Evolutionary conservation across 78 protist species (phyloP).

Genomic region (Tieghemostelium lacteum): DNA sequence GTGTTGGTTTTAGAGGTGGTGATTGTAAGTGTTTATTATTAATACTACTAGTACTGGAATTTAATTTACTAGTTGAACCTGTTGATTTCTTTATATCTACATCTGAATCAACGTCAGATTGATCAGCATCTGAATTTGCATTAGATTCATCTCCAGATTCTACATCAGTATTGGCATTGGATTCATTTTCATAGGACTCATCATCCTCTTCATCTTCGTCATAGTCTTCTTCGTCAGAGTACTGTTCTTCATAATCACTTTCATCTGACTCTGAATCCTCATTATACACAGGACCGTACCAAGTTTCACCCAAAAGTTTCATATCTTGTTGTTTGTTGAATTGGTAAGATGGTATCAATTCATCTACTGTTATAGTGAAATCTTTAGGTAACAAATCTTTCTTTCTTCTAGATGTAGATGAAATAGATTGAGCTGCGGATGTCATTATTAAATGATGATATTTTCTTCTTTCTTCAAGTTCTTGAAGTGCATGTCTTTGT

Average conservation of each 20-base stretch:
- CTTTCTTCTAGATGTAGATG: conserved; percentile 44
- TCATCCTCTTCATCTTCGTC: not conserved
- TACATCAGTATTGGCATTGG: not conserved
- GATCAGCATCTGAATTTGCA: not conserved
- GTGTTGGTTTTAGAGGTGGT: not conserved
- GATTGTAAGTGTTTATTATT: not conserved
- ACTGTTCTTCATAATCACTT: not conserved
- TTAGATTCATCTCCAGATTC: not conserved
- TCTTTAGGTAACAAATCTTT: not conserved
- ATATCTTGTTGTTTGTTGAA: conserved; percentile 28
- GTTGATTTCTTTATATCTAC: not conserved
- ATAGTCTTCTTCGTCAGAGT: not conserved
- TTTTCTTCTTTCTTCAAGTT: conserved; percentile 35
- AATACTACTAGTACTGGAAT: not conserved
- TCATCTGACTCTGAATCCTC: not conserved
- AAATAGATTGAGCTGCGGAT: not conserved
- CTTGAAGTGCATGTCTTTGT: conserved; percentile 18
- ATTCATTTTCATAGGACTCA: not conserved
- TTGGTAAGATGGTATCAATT: conserved; percentile 48
- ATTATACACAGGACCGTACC: conserved; percentile 45
- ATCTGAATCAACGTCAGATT: not conserved
- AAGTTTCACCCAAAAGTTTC: conserved; percentile 33
- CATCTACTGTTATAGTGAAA: not conserved
- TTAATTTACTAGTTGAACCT: not conserved
- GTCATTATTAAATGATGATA: not conserved